Base-by-base conservation (phyloP, 2,329 filamentous ascomycete species). In the Aspergillus melleus region DNA sequence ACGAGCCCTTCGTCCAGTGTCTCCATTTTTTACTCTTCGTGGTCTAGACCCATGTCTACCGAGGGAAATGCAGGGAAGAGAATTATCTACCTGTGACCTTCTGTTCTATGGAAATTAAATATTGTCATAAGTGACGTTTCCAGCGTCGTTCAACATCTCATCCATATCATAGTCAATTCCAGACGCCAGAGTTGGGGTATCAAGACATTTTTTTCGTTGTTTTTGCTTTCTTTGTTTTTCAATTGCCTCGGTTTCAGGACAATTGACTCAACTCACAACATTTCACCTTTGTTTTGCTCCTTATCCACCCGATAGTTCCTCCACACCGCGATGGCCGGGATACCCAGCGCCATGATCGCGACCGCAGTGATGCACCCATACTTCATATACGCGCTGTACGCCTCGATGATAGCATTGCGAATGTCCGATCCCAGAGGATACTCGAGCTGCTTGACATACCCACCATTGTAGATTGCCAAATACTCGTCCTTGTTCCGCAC, bases 301-400 rank as follows among this genome's bases (percentile, higher is more conserved):
- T 67, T 68, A 22, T 71, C 66, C 16, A 73, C 64, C 24, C 61
- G 62, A 39, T 68, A 69, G 49, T 73, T 64, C 54, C 66, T 70
- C 72, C 70, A 73, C 30, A 69, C 58, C 4, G 52, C 56, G 12
- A 73, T 71, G 16, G 60, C 59, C 1, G 70, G 69, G 36, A 72
- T 58, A 2, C 52, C 64, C 29, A 73, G 59, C 9, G 64, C 68
- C 55, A 72, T 56, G 12, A 72, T 57, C 1, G 60, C 61, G 2
- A 67, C 71, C 5, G 70, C 66, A 2, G 69, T 60, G 49, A 74
- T 72, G 19, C 61, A 65, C 19, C 61, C 63, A n/a, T 71, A 68
- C 55, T 68, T 71, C 63, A 72, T 68, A n/a, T 61, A 67, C 36
- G 71, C 62, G 0, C 68, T 72, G 60, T 70, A 76, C 2, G 74